phyloP scores from a whole-genome alignment of 768 basidiomycete genomes.

The Macrolepiota dolichaula region DNA sequence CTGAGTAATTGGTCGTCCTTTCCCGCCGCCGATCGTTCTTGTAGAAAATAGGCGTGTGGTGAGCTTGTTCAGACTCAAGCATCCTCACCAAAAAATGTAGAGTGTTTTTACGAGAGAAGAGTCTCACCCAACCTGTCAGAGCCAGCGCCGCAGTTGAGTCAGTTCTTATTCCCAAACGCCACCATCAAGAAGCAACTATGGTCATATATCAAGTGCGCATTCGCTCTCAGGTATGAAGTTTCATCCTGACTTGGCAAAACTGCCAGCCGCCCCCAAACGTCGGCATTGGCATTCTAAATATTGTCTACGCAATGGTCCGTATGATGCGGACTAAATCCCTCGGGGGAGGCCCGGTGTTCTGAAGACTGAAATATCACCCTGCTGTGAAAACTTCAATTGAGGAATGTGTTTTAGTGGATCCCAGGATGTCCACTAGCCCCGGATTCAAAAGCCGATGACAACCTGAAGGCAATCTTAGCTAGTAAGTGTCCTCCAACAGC shows the following conservation, averaged over 20 bases:
- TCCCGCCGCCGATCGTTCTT: slow-evolving; percentile 3
- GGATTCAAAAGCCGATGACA: background rate
- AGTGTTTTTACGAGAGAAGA: background rate
- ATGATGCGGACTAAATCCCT: background rate
- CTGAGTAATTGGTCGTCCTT: background rate
- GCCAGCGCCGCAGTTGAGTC: background rate
- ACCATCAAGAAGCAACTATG: slow-evolving; percentile 4
- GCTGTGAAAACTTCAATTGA: background rate
- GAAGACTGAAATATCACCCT: background rate
- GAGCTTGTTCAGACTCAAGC: background rate
- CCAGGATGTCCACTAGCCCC: background rate
- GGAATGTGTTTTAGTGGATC: background rate
- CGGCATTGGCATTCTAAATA: background rate
- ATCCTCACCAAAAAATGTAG: background rate
- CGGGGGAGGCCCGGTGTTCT: background rate
- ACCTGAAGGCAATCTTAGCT: background rate
- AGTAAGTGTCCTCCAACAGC: background rate
- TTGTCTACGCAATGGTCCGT: background rate
- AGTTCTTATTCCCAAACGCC: background rate
- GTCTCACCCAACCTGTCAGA: background rate
- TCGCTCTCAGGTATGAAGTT: background rate
- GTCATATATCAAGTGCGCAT: background rate
- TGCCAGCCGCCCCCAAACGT: background rate
- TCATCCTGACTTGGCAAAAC: background rate
- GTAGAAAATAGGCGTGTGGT: background rate